A percentile compares a stretch with the other conserved stretches of the same genome.
These are phyloP conservation scores for Colletotrichum costaricense DNA, from an alignment of 2,329 filamentous ascomycete species.

Conservation along the genomic window DNA sequence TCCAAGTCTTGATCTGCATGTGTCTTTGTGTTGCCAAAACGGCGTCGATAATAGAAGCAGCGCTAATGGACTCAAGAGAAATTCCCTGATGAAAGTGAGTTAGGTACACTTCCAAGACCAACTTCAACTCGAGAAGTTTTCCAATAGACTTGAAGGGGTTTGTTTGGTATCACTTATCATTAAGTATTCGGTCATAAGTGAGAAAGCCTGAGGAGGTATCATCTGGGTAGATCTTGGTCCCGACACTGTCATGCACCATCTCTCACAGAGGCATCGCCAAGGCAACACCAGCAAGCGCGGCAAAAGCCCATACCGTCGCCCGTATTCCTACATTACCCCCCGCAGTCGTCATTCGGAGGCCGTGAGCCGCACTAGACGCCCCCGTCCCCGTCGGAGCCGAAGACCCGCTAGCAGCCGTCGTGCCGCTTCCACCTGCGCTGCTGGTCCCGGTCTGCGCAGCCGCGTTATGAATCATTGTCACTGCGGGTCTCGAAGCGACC, in stretches of 20 bases:
- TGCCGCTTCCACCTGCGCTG: neutral
- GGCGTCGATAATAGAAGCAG: too few species aligned
- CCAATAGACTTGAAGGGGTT: too few species aligned
- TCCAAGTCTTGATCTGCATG: too few species aligned
- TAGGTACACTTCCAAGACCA: too few species aligned
- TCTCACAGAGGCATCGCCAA: conserved; percentile 6
- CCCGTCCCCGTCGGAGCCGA: neutral
- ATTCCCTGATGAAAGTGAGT: too few species aligned
- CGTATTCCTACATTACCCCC: neutral
- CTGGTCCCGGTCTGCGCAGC: neutral
- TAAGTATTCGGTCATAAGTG: too few species aligned
- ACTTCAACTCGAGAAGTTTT: too few species aligned
- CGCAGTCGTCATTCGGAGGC: neutral
- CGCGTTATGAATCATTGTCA: conserved; percentile 1
- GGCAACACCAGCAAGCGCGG: neutral
- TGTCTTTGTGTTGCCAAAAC: too few species aligned
- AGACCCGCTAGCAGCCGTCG: neutral
- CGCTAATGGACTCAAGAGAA: too few species aligned
- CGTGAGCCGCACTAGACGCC: neutral
- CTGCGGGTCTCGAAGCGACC: neutral
- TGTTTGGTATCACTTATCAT: too few species aligned
- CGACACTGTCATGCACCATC: neutral
- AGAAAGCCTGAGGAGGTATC: too few species aligned
- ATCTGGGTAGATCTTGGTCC: too few species aligned
- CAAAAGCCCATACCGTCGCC: conserved; percentile 6